These are phyloP conservation scores for Colletotrichum somersetense DNA, from an alignment of 2,329 filamentous ascomycete species.

Conservation along the genomic window DNA sequence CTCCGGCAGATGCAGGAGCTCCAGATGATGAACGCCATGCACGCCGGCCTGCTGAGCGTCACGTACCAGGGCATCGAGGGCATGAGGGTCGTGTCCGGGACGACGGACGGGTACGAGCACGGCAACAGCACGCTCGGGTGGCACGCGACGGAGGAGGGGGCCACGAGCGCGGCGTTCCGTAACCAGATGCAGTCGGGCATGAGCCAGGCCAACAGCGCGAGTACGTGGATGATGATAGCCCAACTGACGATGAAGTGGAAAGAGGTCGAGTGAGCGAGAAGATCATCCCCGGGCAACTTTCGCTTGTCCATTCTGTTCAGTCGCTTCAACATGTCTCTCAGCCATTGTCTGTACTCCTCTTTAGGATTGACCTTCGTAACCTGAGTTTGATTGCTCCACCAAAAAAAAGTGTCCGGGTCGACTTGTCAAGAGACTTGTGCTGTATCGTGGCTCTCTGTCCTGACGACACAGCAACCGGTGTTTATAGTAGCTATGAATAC, in stretches of 20 bases:
- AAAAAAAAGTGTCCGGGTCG: no score
- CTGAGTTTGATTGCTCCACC: not conserved
- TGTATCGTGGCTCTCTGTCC: not conserved
- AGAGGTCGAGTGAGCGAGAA: conserved; percentile 3
- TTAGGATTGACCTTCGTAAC: not conserved
- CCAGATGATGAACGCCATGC: conserved; percentile 43
- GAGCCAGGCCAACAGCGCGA: conserved; percentile 17
- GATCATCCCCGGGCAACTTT: not conserved
- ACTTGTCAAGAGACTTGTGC: not conserved
- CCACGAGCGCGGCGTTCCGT: conserved; percentile 41
- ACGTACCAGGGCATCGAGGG: conserved; percentile 52
- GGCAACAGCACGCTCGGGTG: conserved; percentile 53
- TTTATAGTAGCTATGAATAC: not conserved
- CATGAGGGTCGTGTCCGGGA: conserved; percentile 46
- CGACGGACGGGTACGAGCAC: conserved; percentile 49
- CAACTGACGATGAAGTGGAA: conserved; percentile 5
- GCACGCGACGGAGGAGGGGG: conserved; percentile 52
- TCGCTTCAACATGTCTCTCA: not conserved
- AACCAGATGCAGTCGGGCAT: conserved; percentile 26
- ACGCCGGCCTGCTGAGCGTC: conserved; percentile 50
- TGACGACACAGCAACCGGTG: no score
- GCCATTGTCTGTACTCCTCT: not conserved
- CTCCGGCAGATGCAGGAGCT: conserved; percentile 33
- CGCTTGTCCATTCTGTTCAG: not conserved
- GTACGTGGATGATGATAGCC: conserved; percentile 4